A percentile compares a stretch with the other conserved stretches of the same genome.
phyloP scores from a whole-genome alignment of 1,284 basidiomycete genomes.

The Thecaphora frezii region DNA sequence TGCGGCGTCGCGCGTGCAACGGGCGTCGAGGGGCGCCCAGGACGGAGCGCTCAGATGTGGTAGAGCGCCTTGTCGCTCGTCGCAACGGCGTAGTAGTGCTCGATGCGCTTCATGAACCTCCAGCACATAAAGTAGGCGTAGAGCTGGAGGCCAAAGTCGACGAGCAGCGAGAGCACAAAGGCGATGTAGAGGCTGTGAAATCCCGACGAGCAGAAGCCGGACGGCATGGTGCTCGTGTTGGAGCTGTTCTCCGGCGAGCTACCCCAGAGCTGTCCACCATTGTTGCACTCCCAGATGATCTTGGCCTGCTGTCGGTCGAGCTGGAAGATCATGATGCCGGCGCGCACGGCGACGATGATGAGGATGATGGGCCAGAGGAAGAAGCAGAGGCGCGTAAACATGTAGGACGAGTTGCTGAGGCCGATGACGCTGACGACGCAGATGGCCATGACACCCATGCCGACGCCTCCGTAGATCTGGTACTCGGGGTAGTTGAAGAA shows the following conservation, averaged over 20 bases:
- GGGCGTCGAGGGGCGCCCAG: too few relatives aligned
- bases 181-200: conserved; percentile 70
- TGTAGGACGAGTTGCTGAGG: conserved; percentile 72
- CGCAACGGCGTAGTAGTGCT: conserved; percentile 48
- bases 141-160: conserved; percentile 74
- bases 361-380: conserved; percentile 75
- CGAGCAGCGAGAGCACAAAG: conserved; percentile 69
- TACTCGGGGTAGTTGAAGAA: conserved; percentile 71
- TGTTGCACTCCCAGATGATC: conserved; percentile 72
- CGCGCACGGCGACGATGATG: conserved; percentile 69
- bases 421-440: conserved; percentile 69
- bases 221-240: conserved; percentile 63
- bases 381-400: conserved; percentile 70
- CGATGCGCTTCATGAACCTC: conserved; percentile 54
- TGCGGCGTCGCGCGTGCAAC: too few relatives aligned
- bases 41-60: conserved; percentile 15
- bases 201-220: conserved; percentile 68
- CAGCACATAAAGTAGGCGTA: conserved; percentile 54
- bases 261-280: conserved; percentile 73
- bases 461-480: conserved; percentile 74
- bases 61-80: conserved; percentile 36
- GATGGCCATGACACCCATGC: conserved; percentile 66
- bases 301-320: conserved; percentile 61
- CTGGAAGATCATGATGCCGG: conserved; percentile 68
- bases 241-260: conserved; percentile 62